phyloP scores from a whole-genome alignment of 768 basidiomycete genomes.

The Kwoniella heveanensis region DNA sequence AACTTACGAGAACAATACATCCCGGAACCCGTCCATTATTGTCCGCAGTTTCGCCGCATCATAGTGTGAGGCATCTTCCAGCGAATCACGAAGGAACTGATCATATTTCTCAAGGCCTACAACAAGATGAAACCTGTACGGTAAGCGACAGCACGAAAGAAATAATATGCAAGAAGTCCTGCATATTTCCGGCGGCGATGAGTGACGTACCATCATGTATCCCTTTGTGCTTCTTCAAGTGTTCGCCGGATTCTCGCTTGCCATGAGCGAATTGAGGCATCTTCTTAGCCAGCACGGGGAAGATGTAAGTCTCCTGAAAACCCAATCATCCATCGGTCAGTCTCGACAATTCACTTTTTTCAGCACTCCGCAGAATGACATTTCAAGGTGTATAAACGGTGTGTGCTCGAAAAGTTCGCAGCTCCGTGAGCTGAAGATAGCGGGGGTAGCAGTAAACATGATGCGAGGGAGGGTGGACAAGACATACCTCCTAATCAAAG shows the following conservation, averaged over 20 bases:
- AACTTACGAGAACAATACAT: constrained; percentile 50
- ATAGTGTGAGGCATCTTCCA: constrained; percentile 42
- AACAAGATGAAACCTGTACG: neutral
- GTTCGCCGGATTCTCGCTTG: constrained; percentile 53
- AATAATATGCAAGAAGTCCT: too few relatives aligned
- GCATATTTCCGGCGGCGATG: too few relatives aligned
- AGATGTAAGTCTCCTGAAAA: constrained; percentile 55
- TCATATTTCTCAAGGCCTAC: constrained; percentile 52
- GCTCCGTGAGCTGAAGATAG: too few relatives aligned
- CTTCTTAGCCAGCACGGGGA: constrained; percentile 53
- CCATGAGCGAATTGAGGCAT: constrained; percentile 57
- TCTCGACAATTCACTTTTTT: too few relatives aligned
- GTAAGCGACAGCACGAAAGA: too few relatives aligned
- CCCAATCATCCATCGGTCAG: neutral
- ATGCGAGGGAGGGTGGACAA: neutral
- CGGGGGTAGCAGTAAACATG: neutral
- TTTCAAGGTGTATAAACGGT: too few relatives aligned
- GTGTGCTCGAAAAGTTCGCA: too few relatives aligned
- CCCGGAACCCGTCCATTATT: constrained; percentile 50
- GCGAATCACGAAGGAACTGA: constrained; percentile 33
- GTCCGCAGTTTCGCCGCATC: constrained; percentile 42
- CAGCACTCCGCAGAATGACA: too few relatives aligned
- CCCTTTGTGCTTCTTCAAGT: constrained; percentile 53
- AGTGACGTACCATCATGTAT: constrained; percentile 57
- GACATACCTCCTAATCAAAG: neutral